Evolutionary conservation across 2,329 filamentous ascomycete species (phyloP), one percentile per base, ranked within the genome.

Genomic region (Colletotrichum sp.): DNA sequence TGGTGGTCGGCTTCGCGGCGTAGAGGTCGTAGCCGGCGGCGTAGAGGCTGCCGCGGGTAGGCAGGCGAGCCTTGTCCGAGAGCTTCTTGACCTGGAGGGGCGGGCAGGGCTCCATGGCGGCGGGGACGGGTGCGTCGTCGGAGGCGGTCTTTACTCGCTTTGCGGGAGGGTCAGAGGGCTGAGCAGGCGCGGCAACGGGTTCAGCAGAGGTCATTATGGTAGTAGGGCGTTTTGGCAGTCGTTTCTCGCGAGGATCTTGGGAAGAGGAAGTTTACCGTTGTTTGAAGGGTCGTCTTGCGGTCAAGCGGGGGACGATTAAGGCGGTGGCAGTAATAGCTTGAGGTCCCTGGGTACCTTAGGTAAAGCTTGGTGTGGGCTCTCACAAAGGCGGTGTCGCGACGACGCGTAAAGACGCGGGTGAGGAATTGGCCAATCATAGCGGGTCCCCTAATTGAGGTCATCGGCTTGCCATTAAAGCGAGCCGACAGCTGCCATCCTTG

Each of bases 1-100:
- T 93, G 3, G 91, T 90, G 6, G 93, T 94, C 49, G 94, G 91
- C 82, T 92, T 92, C 4, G 95, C 91, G 68, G 93, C 94, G 86
- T 98, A 99, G 75, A 99, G 83, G 85, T 99, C 97, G 87, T 99
- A 99, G 44, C 97, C 97, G 2, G 97, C 97, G 1, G 97, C 95
- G 82, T 95, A 96, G 69, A 93, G 94, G 79, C 95, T 98, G 79
- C 97, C 97, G 71, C 96, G 93, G 0, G 95, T 99, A 13, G 97
- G 97, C 28, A 96, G 90, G 63, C 90, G 91, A n/a, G 94, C 97
- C 78, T 94, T 92, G 49, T 92, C 88, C 10, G 94, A 94, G 75
- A 99, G 93, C 86, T 98, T 96, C 90, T 98, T 96, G 86, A 99
- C 93, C 77, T 95, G 91, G 68, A 98, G 90, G 5, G 93, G 88